Evolutionary conservation across 331 rosid genomes (phyloP), one percentile per base, ranked within the genome.

Genomic region (Erythrophleum ivorense): DNA sequence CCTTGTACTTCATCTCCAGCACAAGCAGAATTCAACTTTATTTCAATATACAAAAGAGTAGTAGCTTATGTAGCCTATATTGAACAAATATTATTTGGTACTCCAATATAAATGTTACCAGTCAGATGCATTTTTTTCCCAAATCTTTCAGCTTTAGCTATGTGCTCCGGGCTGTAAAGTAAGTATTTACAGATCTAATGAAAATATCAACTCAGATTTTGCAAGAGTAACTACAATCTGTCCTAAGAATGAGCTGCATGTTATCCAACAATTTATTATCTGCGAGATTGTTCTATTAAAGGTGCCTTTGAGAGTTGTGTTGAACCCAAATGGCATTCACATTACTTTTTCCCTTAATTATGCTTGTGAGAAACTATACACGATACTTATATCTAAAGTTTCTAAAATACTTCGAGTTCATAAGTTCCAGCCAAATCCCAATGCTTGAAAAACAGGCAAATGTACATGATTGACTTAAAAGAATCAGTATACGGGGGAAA

Each of bases 1-100:
- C 36, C 72, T 41, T 34, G 72, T 29, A 14, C 41, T 59, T 48
- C 80, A 45, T 55, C 21, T 36, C 21, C 71, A 34, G 24, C 63
- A 50, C 24, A 76, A 45, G 33, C 29, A 34, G 12, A 49, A 36
- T 19, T 46, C 50, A 64, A 55, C 33, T 9, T 62, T 64, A 12
- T 76, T 31, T 65, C 9, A 15, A 68, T 55, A 65, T 11, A 75
- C 67, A 68, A 50, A 24, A n/a, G 58, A 54, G 24, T 36, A 74
- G 73, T 67, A 78, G 70, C 84, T 36, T 13, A 14, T 31, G 71
- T 14, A 58, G 53, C 67, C 21, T 77, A 52, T 59, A 45, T 73
- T 76, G 45, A 73, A 53, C 16, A 79, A 29, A 33, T 18, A 48
- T 50, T 58, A 24, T 15, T 64, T 73, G 49, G 63, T 53, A 55